Conservation (phyloP, 106 monocot genomes). For the Acorus calamus region DNA sequence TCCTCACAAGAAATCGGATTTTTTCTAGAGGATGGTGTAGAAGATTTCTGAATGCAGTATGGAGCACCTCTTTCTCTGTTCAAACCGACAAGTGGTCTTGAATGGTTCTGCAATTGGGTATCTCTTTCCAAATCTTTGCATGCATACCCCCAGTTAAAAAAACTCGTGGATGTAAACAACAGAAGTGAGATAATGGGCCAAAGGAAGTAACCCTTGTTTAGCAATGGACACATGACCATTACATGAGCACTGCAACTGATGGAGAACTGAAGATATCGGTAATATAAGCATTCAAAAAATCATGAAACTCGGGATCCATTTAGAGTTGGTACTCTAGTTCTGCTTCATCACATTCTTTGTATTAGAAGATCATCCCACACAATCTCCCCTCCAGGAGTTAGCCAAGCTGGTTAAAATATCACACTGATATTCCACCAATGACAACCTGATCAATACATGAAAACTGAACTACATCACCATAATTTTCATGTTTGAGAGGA, state of each 20-base stretch:
- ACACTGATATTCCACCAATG: too few species aligned
- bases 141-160: slow-evolving; percentile 4
- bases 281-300: neutral
- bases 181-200: slow-evolving; percentile 9
- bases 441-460: too few species aligned
- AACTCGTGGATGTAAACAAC: slow-evolving; percentile 24
- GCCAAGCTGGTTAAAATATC: too few species aligned
- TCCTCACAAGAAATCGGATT: slow-evolving; percentile 63
- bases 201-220: slow-evolving; percentile 9
- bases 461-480: too few species aligned
- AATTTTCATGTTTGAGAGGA: too few species aligned
- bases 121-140: slow-evolving; percentile 3
- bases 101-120: neutral
- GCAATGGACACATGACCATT: slow-evolving; percentile 35
- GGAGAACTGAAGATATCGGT: slow-evolving; percentile 6
- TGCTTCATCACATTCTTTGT: too few species aligned
- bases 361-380: too few species aligned
- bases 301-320: slow-evolving; percentile 1
- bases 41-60: slow-evolving; percentile 7
- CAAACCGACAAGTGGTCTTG: slow-evolving; percentile 6
- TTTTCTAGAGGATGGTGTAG: slow-evolving; percentile 15
- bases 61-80: neutral
- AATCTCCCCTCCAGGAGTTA: too few species aligned
- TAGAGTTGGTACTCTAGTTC: neutral
- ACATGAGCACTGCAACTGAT: slow-evolving; percentile 11